Evolutionary conservation across 345 rosid species (phyloP).

Genomic region (Murraya paniculata): DNA sequence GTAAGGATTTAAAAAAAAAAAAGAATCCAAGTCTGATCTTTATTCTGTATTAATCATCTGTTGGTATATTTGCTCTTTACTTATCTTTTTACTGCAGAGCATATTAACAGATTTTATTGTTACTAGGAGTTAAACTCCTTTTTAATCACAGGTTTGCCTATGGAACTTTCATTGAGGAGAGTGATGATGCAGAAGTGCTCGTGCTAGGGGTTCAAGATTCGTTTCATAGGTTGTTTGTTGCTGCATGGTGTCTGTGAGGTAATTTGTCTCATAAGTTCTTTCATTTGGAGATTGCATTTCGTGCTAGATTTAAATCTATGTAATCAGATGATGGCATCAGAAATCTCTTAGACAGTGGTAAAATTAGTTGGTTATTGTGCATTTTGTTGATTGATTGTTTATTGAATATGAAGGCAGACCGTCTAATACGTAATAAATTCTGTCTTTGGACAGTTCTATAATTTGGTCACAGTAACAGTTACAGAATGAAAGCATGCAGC

Average conservation of each 20-base stretch:
- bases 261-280: not conserved
- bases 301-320: not conserved
- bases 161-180: slow-evolving; percentile 52
- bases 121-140: not conserved
- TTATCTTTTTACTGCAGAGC: not conserved
- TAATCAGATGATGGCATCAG: no score
- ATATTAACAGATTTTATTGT: not conserved
- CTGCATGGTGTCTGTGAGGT: slow-evolving; percentile 96
- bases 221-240: slow-evolving; percentile 65
- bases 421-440: not conserved
- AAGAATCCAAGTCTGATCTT: not conserved
- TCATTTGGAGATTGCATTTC: not conserved
- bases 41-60: not conserved
- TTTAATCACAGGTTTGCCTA: slow-evolving; percentile 48
- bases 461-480: slow-evolving; percentile 64
- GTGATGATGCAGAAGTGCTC: slow-evolving; percentile 55
- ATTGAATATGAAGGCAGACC: not conserved
- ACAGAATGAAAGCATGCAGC: slow-evolving; percentile 39
- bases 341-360: not conserved
- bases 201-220: slow-evolving; percentile 76
- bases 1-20: not conserved
- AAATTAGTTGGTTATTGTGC: not conserved
- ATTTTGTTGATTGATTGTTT: slow-evolving; percentile 5
- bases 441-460: slow-evolving; percentile 60
- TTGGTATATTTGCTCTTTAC: not conserved